Evolutionary conservation across 345 rosid genomes (phyloP).

Genomic region (Trapa incisa): DNA sequence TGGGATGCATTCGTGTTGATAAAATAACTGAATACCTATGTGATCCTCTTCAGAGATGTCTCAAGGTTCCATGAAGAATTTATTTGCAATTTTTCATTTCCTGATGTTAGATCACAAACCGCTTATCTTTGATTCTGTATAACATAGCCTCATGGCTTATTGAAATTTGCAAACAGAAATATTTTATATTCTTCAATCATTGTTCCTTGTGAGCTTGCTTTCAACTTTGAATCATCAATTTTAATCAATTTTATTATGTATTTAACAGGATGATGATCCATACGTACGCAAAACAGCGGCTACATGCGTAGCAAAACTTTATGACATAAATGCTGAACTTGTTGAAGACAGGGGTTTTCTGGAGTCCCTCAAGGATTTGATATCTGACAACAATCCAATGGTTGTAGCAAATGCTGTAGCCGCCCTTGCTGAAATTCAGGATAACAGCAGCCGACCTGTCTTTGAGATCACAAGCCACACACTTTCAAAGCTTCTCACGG

Average conservation of each 20-base stretch:
- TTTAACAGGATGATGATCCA: constrained; percentile 90
- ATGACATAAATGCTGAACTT: constrained; percentile 95
- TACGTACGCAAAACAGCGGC: constrained; percentile 99
- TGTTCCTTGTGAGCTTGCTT: neutral
- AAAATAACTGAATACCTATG: constrained; percentile 98
- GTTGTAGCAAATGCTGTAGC: constrained; percentile 99
- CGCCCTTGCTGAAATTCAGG: constrained; percentile 98
- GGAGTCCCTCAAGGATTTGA: constrained; percentile 92
- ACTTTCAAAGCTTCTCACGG: constrained; percentile 92
- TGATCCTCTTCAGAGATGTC: constrained; percentile 98
- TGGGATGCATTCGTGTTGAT: constrained; percentile 99
- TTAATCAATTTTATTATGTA: neutral
- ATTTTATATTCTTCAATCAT: neutral
- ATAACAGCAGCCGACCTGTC: constrained; percentile 65
- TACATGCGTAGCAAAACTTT: constrained; percentile 95
- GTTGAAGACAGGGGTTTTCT: constrained; percentile 98
- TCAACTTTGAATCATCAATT: neutral
- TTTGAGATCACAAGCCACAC: constrained; percentile 92
- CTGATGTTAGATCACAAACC: neutral
- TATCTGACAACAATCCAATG: constrained; percentile 99
- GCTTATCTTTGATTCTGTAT: neutral
- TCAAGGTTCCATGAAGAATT: constrained; percentile 47
- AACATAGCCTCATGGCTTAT: neutral
- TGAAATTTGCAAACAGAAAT: neutral
- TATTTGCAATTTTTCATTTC: neutral